Base-by-base conservation (phyloP, 495 filamentous ascomycete genomes). In the Hypoxylon fuscum region DNA sequence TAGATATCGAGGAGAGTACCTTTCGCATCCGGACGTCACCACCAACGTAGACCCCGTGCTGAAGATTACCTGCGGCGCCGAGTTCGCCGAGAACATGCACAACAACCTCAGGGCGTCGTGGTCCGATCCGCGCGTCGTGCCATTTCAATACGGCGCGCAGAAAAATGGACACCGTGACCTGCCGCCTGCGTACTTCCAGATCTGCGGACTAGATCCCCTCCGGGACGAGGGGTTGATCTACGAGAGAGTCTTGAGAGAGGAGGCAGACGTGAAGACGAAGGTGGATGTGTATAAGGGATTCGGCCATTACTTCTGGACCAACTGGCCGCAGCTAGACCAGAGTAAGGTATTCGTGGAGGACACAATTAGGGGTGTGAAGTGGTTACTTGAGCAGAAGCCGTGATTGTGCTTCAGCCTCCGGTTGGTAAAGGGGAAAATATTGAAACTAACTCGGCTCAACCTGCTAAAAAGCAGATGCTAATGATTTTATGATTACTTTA, bases 251-350 rank as follows among this genome's bases (percentile, higher is more conserved):
- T 55, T 81, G 48, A 69, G 68, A 21, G 71, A 74, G 35, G 69
- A 76, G 8, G 61, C 47, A 8, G 68, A 68, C 0, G 56, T 79
- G 7, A 57, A 66, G 52, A 79, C 77, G 7, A 47, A 56, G 41
- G 25, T 72, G 10, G 72, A 76, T 61, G 10, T 79, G 1, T 81
- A 77, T 51, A 72, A 74, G 42, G 79, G 77, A 0, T 68, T 80
- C n/a, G 75, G 74, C 17, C 76, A 81, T 70, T 71, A 72, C 8
- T 78, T 79, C 34, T 79, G 76, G 79, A 67, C 65, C 1, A 72
- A 68, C 25, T 73, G 43, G 51, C 66, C 67, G 23, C 40, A 66
- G 22, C 23, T 68, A 7, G 56, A 61, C 1, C 62, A 14, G 21
- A 68, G 66, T 34, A 55, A 62, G 2, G 47, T 62, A 25, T 66